Conservation (phyloP, 805 yeast genomes). For the Sungouiozyma ichnusensis region DNA sequence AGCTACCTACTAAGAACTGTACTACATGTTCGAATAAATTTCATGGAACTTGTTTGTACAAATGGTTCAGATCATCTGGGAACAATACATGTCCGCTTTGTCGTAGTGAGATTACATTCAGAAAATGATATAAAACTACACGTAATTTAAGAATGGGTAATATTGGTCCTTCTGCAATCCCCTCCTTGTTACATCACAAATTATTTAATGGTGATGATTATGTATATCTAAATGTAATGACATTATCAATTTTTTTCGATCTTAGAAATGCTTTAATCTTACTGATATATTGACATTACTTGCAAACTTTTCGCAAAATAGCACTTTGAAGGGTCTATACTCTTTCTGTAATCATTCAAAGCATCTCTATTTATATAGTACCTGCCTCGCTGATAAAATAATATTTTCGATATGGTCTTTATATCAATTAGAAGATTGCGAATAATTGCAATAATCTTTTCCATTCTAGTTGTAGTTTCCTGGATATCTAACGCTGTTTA, state of each 20-base stretch:
- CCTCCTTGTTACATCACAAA: not conserved
- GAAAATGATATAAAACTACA: conserved; percentile 10
- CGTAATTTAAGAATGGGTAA: not conserved
- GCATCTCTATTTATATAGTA: not conserved
- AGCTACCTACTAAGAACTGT: conserved; percentile 82
- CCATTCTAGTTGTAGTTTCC: conserved; percentile 7
- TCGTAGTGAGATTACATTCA: conserved; percentile 37
- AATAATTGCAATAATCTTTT: conserved; percentile 6
- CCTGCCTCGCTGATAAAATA: no score
- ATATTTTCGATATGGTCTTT: conserved; percentile 3
- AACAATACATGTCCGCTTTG: conserved; percentile 92
- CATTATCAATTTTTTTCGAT: no score
- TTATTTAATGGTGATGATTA: no score
- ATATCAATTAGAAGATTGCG: conserved; percentile 19
- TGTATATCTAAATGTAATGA: no score
- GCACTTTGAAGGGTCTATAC: no score
- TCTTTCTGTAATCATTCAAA: no score
- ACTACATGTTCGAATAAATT: conserved; percentile 86
- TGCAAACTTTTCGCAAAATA: no score
- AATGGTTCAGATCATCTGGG: conserved; percentile 95
- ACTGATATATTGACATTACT: no score
- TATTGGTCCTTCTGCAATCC: not conserved
- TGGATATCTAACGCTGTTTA: conserved; percentile 14
- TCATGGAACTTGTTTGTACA: conserved; percentile 90
- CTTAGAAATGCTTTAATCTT: no score